A percentile compares a stretch with the other conserved stretches of the same genome.
Evolutionary conservation across 192 early-diverging fungal genomes (phyloP).

Genomic region (Coemansia sp.): DNA sequence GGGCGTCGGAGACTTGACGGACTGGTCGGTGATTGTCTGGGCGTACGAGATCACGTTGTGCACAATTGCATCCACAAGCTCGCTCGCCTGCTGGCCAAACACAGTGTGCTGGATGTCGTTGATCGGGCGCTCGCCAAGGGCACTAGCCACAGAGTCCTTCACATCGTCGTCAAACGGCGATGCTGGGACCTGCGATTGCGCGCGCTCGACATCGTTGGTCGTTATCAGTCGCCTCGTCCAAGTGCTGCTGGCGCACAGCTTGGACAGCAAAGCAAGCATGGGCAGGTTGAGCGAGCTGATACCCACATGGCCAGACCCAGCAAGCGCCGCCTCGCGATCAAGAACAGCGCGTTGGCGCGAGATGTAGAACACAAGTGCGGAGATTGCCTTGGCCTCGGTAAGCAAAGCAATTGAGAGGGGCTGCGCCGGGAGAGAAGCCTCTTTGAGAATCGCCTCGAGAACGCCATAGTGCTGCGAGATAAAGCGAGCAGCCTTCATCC

Average conservation of each 20-base stretch:
- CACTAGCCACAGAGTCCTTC: constrained; percentile 6
- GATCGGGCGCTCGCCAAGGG: constrained; percentile 6
- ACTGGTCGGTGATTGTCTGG: constrained; percentile 45
- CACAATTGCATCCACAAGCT: constrained; percentile 42
- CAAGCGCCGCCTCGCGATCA: constrained; percentile 46
- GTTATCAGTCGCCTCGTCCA: constrained; percentile 37
- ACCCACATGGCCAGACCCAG: constrained; percentile 44
- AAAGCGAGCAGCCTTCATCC: constrained; percentile 52
- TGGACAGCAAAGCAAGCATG: constrained; percentile 49
- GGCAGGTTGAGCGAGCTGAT: constrained; percentile 40
- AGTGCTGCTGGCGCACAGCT: constrained; percentile 26
- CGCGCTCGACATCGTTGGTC: constrained; percentile 51
- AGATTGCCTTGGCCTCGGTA: constrained; percentile 39
- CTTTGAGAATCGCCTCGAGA: constrained; percentile 43
- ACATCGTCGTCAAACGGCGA: constrained; percentile 18
- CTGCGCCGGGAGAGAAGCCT: constrained; percentile 25
- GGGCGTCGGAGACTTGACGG: not conserved
- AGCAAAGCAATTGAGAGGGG: constrained; percentile 41
- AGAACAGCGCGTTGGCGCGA: constrained; percentile 51
- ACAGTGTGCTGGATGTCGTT: constrained; percentile 30
- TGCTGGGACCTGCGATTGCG: constrained; percentile 34
- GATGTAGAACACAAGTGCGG: constrained; percentile 36
- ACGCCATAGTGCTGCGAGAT: constrained; percentile 45
- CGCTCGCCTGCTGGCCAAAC: constrained; percentile 48
- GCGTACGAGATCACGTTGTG: constrained; percentile 47